Evolutionary conservation across 192 early-diverging fungal genomes (phyloP), one percentile per base, ranked within the genome.

Genomic region (Gigaspora rosea): DNA sequence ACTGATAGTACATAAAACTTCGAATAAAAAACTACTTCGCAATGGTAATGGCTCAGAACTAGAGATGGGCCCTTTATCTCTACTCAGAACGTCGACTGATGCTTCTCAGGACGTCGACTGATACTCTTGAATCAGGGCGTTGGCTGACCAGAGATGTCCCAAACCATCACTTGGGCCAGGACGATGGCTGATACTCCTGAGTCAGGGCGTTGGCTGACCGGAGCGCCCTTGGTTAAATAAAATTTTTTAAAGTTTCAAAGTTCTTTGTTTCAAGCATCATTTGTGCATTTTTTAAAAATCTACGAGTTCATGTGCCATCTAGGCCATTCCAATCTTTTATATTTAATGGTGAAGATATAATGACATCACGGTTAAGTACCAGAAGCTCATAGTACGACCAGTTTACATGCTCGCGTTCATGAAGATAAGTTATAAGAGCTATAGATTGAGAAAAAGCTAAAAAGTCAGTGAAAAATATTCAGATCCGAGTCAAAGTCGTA

Each of bases 321-420:
- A 73, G 71, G 2, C 71, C 56, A n/a, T 61, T 57, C 71, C 18
- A 73, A 12, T 73, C 71, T 7, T 58, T 54, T 2, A 35, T 50
- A 73, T 20, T 50, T 0, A n/a, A 22, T 59, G 71, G 54, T 73
- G 15, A 57, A 41, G 48, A 73, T 58, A 73, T 32, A 41, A 73
- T 73, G 35, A 58, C 71, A 47, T 73, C 71, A 58, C 35, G 15
- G 36, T 73, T 49, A 47, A 47, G 33, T 0, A 32, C 57, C 33
- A 73, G n/a, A 73, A 73, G 57, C 71, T 73, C 54, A 18, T 73
- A 73, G 33, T 73, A 73, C 15, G 54, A 73, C 71, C 71, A 73
- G 36, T 22, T 73, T 41, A 5, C 47, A 52, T 73, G 12, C 4
- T 59, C 54, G 54, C 35, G 12, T 13, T 59, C 54, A 46, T 73